Evolutionary conservation across 768 basidiomycete species (phyloP).

Genomic region (Macrolepiota albuminosa): DNA sequence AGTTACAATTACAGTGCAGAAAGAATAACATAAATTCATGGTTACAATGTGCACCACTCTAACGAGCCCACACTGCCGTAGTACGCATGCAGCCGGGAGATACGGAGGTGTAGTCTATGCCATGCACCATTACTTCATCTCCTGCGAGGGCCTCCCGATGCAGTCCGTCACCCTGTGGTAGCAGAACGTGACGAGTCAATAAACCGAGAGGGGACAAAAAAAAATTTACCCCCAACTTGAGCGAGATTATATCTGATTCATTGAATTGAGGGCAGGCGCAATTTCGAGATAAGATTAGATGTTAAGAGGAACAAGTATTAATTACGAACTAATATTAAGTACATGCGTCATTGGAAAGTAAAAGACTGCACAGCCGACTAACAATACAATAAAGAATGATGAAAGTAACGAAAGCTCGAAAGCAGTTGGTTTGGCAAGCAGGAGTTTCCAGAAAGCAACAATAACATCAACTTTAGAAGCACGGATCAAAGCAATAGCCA

Average conservation of each 20-base stretch:
- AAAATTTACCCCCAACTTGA: background rate
- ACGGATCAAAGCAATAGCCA: background rate
- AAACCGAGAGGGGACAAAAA: constrained; percentile 41
- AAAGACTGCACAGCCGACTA: too few species aligned
- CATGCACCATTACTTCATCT: constrained; percentile 87
- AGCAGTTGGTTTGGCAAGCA: background rate
- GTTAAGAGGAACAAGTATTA: background rate
- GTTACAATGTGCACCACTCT: constrained; percentile 71
- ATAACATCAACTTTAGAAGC: background rate
- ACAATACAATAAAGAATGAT: background rate
- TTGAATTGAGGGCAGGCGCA: constrained; percentile 21
- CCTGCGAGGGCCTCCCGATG: constrained; percentile 71
- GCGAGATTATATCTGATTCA: constrained; percentile 1
- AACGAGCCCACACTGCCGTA: constrained; percentile 73
- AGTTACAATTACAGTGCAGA: background rate
- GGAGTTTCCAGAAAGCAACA: background rate
- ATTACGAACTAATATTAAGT: background rate
- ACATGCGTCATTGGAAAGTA: background rate
- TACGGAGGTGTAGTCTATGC: constrained; percentile 88
- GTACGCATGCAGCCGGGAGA: constrained; percentile 58
- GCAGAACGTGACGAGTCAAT: constrained; percentile 28
- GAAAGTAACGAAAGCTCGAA: background rate
- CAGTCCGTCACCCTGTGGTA: constrained; percentile 36
- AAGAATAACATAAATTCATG: too few species aligned
- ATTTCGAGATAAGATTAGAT: constrained; percentile 5